phyloP scores from a whole-genome alignment of 148 eudicot species.

The Arctostaphylos glauca region DNA sequence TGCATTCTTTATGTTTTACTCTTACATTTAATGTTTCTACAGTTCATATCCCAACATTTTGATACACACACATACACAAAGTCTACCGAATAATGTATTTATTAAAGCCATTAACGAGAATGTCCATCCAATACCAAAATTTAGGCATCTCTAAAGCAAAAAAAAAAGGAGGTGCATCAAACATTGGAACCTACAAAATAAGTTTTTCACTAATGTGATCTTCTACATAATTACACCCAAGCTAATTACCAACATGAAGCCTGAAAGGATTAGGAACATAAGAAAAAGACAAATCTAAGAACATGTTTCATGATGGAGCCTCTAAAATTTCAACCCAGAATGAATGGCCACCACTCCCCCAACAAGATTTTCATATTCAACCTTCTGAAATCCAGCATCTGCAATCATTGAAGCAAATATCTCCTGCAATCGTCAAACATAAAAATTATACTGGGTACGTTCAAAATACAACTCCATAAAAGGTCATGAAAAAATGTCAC shows the following conservation, averaged over 20 bases:
- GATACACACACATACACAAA: not conserved
- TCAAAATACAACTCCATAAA: not conserved
- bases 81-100: not conserved
- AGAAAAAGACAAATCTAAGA: not conserved
- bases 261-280: not conserved
- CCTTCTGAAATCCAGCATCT: conserved; percentile 89
- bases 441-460: not conserved
- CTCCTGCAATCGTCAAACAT: conserved; percentile 47
- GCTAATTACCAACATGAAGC: not conserved
- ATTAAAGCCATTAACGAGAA: not conserved
- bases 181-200: not conserved
- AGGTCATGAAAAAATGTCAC: not conserved
- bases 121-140: not conserved
- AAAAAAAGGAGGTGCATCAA: not conserved
- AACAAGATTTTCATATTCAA: conserved; percentile 88
- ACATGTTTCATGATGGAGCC: not conserved
- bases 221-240: not conserved
- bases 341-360: conserved; percentile 94
- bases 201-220: not conserved
- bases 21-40: not conserved
- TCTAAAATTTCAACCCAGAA: conserved; percentile 79
- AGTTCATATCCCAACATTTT: not conserved
- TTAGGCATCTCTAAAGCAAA: not conserved
- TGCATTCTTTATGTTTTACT: not conserved
- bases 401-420: conserved; percentile 89